Evolutionary conservation across 78 protist genomes (phyloP), one percentile per base, ranked within the genome.

Genomic region (Anaeramoeba ignava): DNA sequence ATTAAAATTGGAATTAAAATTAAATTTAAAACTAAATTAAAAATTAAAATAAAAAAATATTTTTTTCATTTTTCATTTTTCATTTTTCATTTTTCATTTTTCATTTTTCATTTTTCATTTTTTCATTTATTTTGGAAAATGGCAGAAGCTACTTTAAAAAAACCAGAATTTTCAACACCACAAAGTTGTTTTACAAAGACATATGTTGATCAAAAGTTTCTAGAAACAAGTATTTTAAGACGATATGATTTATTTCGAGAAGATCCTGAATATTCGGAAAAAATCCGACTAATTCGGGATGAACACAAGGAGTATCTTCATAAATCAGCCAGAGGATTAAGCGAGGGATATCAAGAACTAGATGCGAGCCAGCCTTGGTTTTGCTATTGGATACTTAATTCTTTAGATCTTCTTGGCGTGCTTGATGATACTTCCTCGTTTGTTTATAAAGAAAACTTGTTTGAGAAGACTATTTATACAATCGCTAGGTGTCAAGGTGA

Each of bases 301-400:
- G 36, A 27, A 27, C 73, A 54, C 73, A 54, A 54, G 17, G 17
- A 54, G 73, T 54, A 54, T 54, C 73, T 54, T 54, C 17, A 27
- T 27, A 54, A 54, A 27, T 54, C 73, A 27, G 8, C 17, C 36
- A 54, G 17, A 54, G 73, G 73, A 54, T 54, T 54, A 54, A 54
- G 73, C 17, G 73, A 54, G 73, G 17, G 73, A 27, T 27, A 54
- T 17, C 73, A 54, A 54, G 73, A 8, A 54, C 17, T 54, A 54
- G 73, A 54, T 17, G 73, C 73, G 8, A 27, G 36, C 8, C 8
- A 90, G 40, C 92, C 96, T 1, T 94, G 97, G 98, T 41, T 96
- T 37, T 78, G 73, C 78, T 95, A 92, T 86, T 96, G 98, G 98
- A 91, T 78, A 42, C 41, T 90, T 33, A 88, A 96, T 84, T 81